Conservation (phyloP, 169 alveolate species). For the Plasmodium blacklocki region DNA sequence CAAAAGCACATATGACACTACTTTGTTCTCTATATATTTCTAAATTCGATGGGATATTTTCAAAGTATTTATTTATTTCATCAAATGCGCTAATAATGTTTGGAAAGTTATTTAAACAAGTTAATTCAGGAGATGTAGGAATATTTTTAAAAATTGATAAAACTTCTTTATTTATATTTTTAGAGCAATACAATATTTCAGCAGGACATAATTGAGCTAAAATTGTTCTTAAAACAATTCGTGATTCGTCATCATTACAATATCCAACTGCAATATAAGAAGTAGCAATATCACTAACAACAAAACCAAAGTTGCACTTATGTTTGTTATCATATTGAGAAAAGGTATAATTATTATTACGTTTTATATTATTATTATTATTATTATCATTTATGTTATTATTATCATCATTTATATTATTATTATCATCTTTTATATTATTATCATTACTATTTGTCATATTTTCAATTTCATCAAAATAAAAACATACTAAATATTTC, state of each 20-base stretch:
- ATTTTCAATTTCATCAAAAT: constrained; percentile 73
- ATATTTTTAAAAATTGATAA: constrained; percentile 66
- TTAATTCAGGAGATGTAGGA: constrained; percentile 77
- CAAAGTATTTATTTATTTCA: constrained; percentile 68
- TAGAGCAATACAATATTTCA: constrained; percentile 83
- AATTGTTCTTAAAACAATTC: constrained; percentile 82
- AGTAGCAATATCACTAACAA: constrained; percentile 90
- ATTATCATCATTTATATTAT: no score
- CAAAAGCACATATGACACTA: constrained; percentile 68
- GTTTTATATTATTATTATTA: no score
- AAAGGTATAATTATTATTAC: no score
- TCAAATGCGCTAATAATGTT: constrained; percentile 44
- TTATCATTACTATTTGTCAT: neutral
- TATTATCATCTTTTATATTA: neutral
- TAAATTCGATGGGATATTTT: constrained; percentile 26
- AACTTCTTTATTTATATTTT: constrained; percentile 76
- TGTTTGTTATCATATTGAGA: no score
- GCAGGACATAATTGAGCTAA: constrained; percentile 89
- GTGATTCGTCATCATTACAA: constrained; percentile 83
- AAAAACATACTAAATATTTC: constrained; percentile 83
- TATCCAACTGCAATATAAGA: constrained; percentile 86
- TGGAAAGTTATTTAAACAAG: constrained; percentile 43
- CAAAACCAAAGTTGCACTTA: constrained; percentile 87
- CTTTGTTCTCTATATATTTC: constrained; percentile 56
- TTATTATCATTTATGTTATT: no score